Conservation (phyloP, 768 basidiomycete genomes). For the Phylloporus sp. region DNA sequence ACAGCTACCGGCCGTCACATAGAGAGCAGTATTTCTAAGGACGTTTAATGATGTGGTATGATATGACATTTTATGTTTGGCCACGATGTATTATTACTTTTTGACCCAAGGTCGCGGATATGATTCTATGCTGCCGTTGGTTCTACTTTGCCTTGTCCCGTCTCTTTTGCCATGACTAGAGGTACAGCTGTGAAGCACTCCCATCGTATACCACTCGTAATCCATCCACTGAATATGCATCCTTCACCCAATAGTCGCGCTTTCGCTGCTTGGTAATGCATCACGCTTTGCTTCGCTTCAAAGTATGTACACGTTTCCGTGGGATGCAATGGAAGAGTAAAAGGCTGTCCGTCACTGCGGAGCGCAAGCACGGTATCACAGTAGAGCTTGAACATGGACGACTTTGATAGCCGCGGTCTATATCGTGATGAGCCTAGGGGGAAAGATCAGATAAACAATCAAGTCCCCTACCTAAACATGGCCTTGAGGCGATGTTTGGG, state of each 20-base stretch:
- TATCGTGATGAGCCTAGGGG: not conserved
- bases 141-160: not conserved
- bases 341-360: not conserved
- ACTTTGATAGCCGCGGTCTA: conserved; percentile 51
- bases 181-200: conserved; percentile 41
- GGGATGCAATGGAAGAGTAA: conserved; percentile 10
- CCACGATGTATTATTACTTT: conserved; percentile 8
- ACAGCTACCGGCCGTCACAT: not conserved
- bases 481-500: conserved; percentile 61
- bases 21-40: conserved; percentile 7
- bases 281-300: conserved; percentile 37
- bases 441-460: not conserved
- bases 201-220: conserved; percentile 47
- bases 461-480: conserved; percentile 59
- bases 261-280: conserved; percentile 51
- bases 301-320: conserved; percentile 38
- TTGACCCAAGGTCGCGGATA: not conserved
- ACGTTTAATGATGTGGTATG: conserved; percentile 17
- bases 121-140: not conserved
- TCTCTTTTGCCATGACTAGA: conserved; percentile 2
- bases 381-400: conserved; percentile 50
- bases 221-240: conserved; percentile 60
- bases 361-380: conserved; percentile 19
- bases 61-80: conserved; percentile 8
- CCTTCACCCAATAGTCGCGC: conserved; percentile 37